Conservation (phyloP, 1,284 basidiomycete species). For the Austroboletus olivaceoglutinosus region DNA sequence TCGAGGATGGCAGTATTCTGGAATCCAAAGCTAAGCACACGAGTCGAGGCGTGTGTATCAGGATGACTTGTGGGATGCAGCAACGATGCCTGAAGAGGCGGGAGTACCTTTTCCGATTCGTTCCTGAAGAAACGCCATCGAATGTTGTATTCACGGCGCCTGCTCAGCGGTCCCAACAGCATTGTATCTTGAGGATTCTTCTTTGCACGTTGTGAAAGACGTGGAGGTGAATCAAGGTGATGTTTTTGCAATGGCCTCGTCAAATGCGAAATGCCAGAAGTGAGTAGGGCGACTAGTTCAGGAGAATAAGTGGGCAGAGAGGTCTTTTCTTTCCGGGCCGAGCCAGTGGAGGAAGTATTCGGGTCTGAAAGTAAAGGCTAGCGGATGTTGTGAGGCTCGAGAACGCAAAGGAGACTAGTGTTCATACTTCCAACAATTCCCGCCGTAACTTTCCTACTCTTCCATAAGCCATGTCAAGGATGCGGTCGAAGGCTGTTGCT, state of each 20-base stretch:
- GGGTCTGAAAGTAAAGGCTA: conserved; percentile 57
- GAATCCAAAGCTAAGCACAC: conserved; percentile 40
- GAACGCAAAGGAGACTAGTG: background rate
- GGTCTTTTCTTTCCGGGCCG: conserved; percentile 48
- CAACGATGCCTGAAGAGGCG: conserved; percentile 53
- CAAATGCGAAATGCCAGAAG: conserved; percentile 47
- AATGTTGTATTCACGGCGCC: conserved; percentile 68
- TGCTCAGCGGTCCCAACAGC: conserved; percentile 63
- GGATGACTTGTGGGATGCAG: conserved; percentile 3
- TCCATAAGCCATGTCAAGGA: conserved; percentile 79
- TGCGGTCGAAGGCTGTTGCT: conserved; percentile 50
- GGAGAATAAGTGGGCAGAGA: conserved; percentile 63
- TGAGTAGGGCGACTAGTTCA: conserved; percentile 59
- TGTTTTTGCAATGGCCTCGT: conserved; percentile 41
- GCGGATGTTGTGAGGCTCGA: conserved; percentile 8
- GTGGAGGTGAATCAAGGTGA: conserved; percentile 50
- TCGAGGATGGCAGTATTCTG: conserved; percentile 46
- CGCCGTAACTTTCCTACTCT: conserved; percentile 66
- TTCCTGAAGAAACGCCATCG: conserved; percentile 62
- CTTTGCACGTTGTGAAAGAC: conserved; percentile 54
- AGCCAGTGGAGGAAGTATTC: conserved; percentile 47
- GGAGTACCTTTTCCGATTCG: conserved; percentile 54
- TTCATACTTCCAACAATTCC: conserved; percentile 59
- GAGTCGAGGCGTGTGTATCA: conserved; percentile 3
- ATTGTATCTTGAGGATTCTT: conserved; percentile 57